Evolutionary conservation across 2,329 filamentous ascomycete genomes (phyloP).

Genomic region (Colletotrichum tabaci): DNA sequence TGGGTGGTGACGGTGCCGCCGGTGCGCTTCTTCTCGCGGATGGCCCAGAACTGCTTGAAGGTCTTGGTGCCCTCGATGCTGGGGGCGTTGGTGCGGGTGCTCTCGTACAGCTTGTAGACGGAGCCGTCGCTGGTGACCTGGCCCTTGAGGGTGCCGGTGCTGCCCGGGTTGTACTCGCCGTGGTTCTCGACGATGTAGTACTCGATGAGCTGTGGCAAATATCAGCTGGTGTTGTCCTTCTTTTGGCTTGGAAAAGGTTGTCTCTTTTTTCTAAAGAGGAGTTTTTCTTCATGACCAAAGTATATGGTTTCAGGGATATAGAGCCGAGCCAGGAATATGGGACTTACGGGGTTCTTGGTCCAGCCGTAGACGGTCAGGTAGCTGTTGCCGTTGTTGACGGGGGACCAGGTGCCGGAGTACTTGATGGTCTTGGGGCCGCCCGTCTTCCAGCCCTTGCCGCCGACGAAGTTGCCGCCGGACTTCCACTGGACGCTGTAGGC

Average conservation of each 20-base stretch:
- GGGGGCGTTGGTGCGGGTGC: slow-evolving; percentile 58
- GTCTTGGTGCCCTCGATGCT: slow-evolving; percentile 64
- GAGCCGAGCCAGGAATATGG: no score
- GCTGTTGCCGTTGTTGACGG: slow-evolving; percentile 50
- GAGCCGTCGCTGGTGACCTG: slow-evolving; percentile 54
- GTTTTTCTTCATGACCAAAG: no score
- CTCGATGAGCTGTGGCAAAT: slow-evolving; percentile 26
- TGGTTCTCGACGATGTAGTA: slow-evolving; percentile 52
- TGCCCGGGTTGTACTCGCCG: slow-evolving; percentile 55
- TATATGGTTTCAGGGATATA: no score
- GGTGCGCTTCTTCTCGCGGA: slow-evolving; percentile 64
- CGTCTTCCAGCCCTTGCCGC: slow-evolving; percentile 71
- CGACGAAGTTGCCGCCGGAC: slow-evolving; percentile 67
- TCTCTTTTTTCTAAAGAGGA: no score
- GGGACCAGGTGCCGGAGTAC: slow-evolving; percentile 50
- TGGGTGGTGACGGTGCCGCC: slow-evolving; percentile 64
- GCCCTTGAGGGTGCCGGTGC: slow-evolving; percentile 51
- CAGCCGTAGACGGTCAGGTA: slow-evolving; percentile 58
- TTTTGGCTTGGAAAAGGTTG: no score
- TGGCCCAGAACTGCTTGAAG: slow-evolving; percentile 69
- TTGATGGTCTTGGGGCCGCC: slow-evolving; percentile 57
- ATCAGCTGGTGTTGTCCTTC: no score
- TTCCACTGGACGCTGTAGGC: slow-evolving; percentile 62
- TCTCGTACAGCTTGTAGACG: slow-evolving; percentile 56
- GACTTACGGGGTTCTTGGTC: slow-evolving; percentile 52